Conservation (phyloP, 108 stramenopile genomes). For the Mayamaea pseudoterrestris region DNA sequence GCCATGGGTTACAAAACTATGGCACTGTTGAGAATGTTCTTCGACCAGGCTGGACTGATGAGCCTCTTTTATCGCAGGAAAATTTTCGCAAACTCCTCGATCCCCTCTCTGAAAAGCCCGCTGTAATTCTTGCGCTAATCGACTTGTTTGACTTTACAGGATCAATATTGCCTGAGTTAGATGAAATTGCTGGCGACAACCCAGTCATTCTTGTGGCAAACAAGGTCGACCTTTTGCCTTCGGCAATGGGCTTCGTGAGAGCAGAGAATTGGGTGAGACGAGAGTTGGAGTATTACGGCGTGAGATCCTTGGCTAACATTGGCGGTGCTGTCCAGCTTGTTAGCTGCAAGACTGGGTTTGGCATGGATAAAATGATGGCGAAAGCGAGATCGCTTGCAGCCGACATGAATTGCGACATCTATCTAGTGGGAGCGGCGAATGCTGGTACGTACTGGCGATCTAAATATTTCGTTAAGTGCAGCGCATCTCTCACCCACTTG, state of each 20-base stretch:
- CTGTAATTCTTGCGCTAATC: constrained; percentile 72
- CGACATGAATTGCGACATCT: constrained; percentile 77
- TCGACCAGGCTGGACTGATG: constrained; percentile 80
- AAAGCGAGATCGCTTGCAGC: constrained; percentile 61
- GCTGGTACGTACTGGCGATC: too few species aligned
- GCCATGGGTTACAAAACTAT: constrained; percentile 73
- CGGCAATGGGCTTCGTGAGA: constrained; percentile 65
- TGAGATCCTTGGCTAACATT: constrained; percentile 73
- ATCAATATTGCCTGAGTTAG: constrained; percentile 74
- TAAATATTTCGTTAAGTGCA: too few species aligned
- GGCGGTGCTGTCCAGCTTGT: constrained; percentile 77
- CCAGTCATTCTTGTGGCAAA: constrained; percentile 85
- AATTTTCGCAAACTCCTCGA: constrained; percentile 60
- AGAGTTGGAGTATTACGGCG: constrained; percentile 72
- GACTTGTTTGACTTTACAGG: constrained; percentile 87
- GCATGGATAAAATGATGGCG: constrained; percentile 56
- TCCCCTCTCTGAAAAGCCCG: constrained; percentile 56
- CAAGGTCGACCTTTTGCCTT: constrained; percentile 78
- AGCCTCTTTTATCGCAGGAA: constrained; percentile 70
- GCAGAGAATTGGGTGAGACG: constrained; percentile 85
- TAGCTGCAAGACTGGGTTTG: constrained; percentile 79
- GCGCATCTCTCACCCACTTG: too few species aligned
- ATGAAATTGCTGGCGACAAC: constrained; percentile 84
- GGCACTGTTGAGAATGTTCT: constrained; percentile 61
- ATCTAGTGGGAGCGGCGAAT: constrained; percentile 84